These are phyloP conservation scores for Haplosporangium sp. DNA, from an alignment of 371 early-diverging fungal genomes.

Conservation along the genomic window DNA sequence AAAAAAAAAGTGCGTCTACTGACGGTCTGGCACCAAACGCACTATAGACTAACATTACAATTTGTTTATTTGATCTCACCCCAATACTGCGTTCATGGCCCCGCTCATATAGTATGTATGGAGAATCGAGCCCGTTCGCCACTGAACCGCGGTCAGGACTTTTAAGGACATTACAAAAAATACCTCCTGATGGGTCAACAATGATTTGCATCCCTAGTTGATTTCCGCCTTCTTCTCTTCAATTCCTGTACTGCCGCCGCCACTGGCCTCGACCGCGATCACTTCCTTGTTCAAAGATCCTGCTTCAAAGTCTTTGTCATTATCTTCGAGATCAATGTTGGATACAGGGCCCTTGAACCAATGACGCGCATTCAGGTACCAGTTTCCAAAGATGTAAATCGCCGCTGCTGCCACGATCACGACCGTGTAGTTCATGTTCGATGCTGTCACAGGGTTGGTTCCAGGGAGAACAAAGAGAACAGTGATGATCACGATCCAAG, in stretches of 20 bases:
- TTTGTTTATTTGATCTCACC: no score
- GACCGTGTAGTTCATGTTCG: conserved; percentile 70
- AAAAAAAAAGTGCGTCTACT: no score
- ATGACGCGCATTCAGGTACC: conserved; percentile 61
- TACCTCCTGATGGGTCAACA: background rate
- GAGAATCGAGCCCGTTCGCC: no score
- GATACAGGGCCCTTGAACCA: conserved; percentile 71
- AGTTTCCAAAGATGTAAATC: conserved; percentile 60
- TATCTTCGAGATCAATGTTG: conserved; percentile 51
- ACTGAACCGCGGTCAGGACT: no score
- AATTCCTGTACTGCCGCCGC: background rate
- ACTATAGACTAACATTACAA: no score
- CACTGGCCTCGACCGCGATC: background rate
- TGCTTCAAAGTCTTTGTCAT: conserved; percentile 26
- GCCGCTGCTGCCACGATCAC: conserved; percentile 56
- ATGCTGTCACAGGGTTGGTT: conserved; percentile 64
- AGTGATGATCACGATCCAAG: conserved; percentile 71
- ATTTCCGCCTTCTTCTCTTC: background rate
- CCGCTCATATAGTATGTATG: no score
- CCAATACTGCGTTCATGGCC: no score
- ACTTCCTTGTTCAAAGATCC: conserved; percentile 10
- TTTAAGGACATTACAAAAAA: no score
- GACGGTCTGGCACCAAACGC: no score
- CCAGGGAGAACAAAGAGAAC: conserved; percentile 71
- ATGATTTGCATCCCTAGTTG: background rate